phyloP scores from a whole-genome alignment of 352 stramenopile species.

The Pythium aristosporum region DNA sequence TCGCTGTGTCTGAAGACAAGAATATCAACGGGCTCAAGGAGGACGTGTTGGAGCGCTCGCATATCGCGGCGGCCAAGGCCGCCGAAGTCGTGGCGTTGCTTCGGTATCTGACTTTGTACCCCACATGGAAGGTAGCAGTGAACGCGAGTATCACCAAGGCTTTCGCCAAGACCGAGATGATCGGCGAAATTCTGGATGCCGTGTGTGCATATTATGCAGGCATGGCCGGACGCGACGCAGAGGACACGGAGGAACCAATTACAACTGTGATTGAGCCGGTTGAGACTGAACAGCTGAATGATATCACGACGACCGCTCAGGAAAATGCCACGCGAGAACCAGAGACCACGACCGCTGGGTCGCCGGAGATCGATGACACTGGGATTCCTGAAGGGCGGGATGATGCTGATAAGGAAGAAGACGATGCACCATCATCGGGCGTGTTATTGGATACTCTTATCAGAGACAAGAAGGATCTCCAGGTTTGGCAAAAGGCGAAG shows the following conservation, averaged over 20 bases:
- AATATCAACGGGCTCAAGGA: conserved; percentile 33
- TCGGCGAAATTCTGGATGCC: conserved; percentile 55
- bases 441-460: conserved; percentile 7
- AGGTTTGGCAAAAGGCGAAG: conserved; percentile 76
- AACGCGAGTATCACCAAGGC: conserved; percentile 58
- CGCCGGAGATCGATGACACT: conserved; percentile 58
- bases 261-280: conserved; percentile 8
- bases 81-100: conserved; percentile 66
- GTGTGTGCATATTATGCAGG: conserved; percentile 74
- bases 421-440: neutral
- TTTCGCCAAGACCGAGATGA: conserved; percentile 49
- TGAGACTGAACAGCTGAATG: conserved; percentile 26
- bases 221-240: conserved; percentile 20
- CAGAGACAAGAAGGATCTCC: conserved; percentile 68
- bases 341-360: conserved; percentile 43
- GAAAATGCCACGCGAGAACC: conserved; percentile 46
- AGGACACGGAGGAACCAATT: conserved; percentile 23
- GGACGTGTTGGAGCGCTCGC: conserved; percentile 42
- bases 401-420: conserved; percentile 20
- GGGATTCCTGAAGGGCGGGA: conserved; percentile 15
- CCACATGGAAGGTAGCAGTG: conserved; percentile 76
- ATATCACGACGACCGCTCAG: conserved; percentile 19
- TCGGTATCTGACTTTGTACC: conserved; percentile 75
- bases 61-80: conserved; percentile 54
- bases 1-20: conserved; percentile 23